Base-by-base conservation (phyloP, 176 grass and related monocot genomes). In the Puya raimondii region DNA sequence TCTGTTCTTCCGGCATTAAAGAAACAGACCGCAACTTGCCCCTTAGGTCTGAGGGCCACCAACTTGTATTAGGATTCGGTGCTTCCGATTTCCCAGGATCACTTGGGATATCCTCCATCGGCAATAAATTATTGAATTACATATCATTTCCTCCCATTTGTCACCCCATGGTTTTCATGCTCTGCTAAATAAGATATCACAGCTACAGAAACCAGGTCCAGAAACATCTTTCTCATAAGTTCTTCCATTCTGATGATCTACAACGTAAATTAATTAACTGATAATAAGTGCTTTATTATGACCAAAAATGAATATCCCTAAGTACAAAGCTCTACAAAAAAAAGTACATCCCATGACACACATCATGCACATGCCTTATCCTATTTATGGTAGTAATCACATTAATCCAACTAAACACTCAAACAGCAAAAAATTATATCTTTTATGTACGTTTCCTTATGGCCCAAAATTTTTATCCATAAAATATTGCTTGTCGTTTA, bases 91-190 rank as follows among this genome's bases (percentile, higher is more conserved):
- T 73, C 56, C 78, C 76, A 50, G 85, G 74, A 78, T 83, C 85
- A 71, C 65, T 72, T 64, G 80, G 85, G 48, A 79, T 72, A 81
- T 85, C 93, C 54, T 90, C 84, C 91, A 95, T 95, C 86, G 81
- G 78, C 83, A 74, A 68, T 66, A 74, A 78, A 75, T 75, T 69
- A 75, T 70, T 21, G 65, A 73, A 77, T 80, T 64, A 47, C 64
- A 72, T 72, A 83, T 83, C 85, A 83, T 80, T 65, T 73, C 76
- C 61, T 51, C 49, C 73, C 53, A 76, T 64, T 76, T 69, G 65
- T 83, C 85, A 87, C 79, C 73, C 64, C 83, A 80, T 56, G 76
- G 65, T 53, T 68, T 1, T 64, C 68, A 59, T 64, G 15, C 72
- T 68, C 33, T 16, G 11, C 66, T 57, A 76, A 64, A 79, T 26